These are phyloP conservation scores for Suillus hirtellus DNA, from an alignment of 768 basidiomycete genomes.

Conservation along the genomic window DNA sequence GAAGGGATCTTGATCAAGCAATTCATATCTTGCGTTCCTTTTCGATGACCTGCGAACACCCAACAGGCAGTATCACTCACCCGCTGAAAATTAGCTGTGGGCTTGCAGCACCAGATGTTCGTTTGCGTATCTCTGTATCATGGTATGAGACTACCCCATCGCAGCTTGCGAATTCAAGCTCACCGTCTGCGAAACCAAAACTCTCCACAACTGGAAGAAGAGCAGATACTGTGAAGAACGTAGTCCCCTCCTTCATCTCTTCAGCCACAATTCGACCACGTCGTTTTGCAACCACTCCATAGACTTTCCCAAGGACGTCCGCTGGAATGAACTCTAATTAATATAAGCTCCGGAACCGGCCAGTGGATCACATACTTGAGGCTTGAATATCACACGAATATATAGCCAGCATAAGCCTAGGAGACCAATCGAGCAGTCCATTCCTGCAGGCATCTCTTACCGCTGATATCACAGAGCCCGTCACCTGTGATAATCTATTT, in stretches of 20 bases:
- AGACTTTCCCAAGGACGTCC: conserved; percentile 97
- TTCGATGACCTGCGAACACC: conserved; percentile 18
- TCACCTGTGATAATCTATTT: conserved; percentile 79
- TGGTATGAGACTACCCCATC: conserved; percentile 6
- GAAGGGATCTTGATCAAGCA: conserved; percentile 92
- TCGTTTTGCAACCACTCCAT: conserved; percentile 90
- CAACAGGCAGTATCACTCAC: conserved; percentile 40
- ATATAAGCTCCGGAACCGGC: conserved; percentile 9
- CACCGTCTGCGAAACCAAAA: conserved; percentile 97
- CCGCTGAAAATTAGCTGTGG: conserved; percentile 97
- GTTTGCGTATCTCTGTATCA: conserved; percentile 83
- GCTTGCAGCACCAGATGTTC: conserved; percentile 95
- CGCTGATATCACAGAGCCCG: conserved; percentile 87
- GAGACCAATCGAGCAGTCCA: conserved; percentile 95
- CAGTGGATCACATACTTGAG: conserved; percentile 64
- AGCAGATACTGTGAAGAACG: conserved; percentile 90
- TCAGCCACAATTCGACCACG: conserved; percentile 92
- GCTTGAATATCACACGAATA: conserved; percentile 99
- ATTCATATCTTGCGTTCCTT: conserved; percentile 67
- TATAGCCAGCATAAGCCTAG: conserved; percentile 95
- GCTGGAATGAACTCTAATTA: conserved; percentile 46
- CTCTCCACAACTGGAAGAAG: conserved; percentile 94
- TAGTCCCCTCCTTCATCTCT: conserved; percentile 98
- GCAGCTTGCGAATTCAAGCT: conserved; percentile 21
- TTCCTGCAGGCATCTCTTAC: conserved; percentile 88